These are phyloP conservation scores for Bassia scoparia DNA, from an alignment of 148 eudicot species.

Conservation along the genomic window DNA sequence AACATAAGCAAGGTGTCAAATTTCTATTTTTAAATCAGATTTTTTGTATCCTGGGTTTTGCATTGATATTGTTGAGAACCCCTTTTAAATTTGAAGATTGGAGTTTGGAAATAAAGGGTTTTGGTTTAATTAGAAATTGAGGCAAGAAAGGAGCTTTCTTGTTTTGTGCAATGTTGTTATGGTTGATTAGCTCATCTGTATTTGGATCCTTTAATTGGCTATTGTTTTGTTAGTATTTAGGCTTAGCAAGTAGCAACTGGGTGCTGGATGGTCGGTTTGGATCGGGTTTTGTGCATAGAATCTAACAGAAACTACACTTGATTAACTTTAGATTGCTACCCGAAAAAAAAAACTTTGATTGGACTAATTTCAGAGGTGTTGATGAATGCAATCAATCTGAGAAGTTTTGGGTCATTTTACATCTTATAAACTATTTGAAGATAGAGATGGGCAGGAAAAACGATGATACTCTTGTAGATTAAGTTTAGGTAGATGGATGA, in stretches of 20 bases:
- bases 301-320: neutral
- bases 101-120: too few species aligned
- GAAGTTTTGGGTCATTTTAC: too few species aligned
- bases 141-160: neutral
- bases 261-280: neutral
- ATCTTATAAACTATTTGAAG: too few species aligned
- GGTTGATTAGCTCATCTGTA: conserved; percentile 5
- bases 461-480: too few species aligned
- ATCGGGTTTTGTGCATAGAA: neutral
- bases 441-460: too few species aligned
- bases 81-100: too few species aligned
- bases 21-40: too few species aligned
- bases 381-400: neutral
- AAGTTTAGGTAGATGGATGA: too few species aligned
- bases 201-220: neutral
- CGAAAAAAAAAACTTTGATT: too few species aligned
- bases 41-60: too few species aligned
- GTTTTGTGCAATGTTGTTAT: conserved; percentile 8
- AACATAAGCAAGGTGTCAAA: neutral
- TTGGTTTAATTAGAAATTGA: neutral
- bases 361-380: neutral
- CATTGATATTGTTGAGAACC: too few species aligned
- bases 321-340: too few species aligned
- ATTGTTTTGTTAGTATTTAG: neutral
- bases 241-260: neutral